Evolutionary conservation across 2,329 filamentous ascomycete species (phyloP), one percentile per base, ranked within the genome.

Genomic region (Clarireedia paspali): DNA sequence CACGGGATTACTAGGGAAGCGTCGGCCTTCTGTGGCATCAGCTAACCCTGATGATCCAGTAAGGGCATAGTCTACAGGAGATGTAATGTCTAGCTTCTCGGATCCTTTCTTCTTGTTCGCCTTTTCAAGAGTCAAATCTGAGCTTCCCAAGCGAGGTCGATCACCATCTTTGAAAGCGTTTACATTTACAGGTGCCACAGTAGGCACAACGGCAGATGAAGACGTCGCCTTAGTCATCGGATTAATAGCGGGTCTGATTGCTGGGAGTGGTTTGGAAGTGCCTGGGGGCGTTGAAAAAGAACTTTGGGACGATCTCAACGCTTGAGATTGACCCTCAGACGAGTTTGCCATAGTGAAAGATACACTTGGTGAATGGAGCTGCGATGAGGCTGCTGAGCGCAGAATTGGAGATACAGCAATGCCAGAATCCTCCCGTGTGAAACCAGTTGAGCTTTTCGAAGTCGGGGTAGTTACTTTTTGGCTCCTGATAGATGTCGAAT

Each of bases 161-260:
- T 83, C 78, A 57, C 70, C 72, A 57, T 79, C 76, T 55, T 74
- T 74, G 59, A 76, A 74, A 15, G 72, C 75, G 59, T 70, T 76
- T 7, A 78, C 74, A 50, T 77, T 77, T 12, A 78, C 70, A 3
- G 81, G 75, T 1, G 77, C 75, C 42, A 77, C 66, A 23, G 72
- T 72, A 30, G 81, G 75, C 59, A 64, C 58, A 24, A 64, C 60
- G 24, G 61, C 63, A 20, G 64, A 59, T 2, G 68, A 67, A n/a
- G 63, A 50, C 1, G 64, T 66, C 20, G 66, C 63, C 42, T 70
- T 70, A 14, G 59, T 59, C 60, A 67, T 66, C 9, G 66, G 62
- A 9, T 67, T 62, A 24, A 67, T 64, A 15, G 65, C 59, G 17
- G 64, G 65, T 34, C 64, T 63, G 34, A 44, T 63, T 39, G 63